Conservation (phyloP, 31 red algal genomes). For the Asparagopsis taxiformis region DNA sequence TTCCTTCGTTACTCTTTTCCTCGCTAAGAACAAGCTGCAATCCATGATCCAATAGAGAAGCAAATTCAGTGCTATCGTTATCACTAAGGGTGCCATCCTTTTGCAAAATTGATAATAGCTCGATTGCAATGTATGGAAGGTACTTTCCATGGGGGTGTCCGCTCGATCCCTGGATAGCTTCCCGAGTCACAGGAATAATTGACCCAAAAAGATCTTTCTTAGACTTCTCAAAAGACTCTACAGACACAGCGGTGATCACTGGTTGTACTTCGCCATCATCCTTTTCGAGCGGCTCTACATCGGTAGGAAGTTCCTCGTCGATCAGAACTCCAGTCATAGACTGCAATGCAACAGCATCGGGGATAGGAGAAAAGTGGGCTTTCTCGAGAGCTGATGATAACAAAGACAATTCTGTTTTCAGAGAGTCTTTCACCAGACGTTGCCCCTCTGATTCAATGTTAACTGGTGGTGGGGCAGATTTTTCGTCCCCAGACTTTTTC, state of each 20-base stretch:
- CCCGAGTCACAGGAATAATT: constrained; percentile 10
- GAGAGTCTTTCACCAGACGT: neutral
- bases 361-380: neutral
- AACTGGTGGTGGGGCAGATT: constrained; percentile 7
- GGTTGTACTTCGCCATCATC: neutral
- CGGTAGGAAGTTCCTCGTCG: constrained; percentile 6
- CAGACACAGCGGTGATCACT: constrained; percentile 12
- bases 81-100: constrained; percentile 24
- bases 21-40: constrained; percentile 2
- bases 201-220: constrained; percentile 43
- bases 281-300: neutral
- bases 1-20: neutral
- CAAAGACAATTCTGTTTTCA: neutral
- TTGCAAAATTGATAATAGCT: constrained; percentile 31
- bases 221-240: constrained; percentile 16
- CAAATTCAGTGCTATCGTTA: constrained; percentile 15
- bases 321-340: neutral
- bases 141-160: constrained; percentile 4
- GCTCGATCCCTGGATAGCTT: constrained; percentile 9
- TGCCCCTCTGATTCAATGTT: constrained; percentile 3
- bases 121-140: constrained; percentile 36
- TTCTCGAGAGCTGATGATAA: constrained; percentile 1
- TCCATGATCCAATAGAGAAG: constrained; percentile 19
- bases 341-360: neutral
- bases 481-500: neutral